phyloP scores from a whole-genome alignment of 1,284 basidiomycete species.

The Sanghuangporus sanghuang region DNA sequence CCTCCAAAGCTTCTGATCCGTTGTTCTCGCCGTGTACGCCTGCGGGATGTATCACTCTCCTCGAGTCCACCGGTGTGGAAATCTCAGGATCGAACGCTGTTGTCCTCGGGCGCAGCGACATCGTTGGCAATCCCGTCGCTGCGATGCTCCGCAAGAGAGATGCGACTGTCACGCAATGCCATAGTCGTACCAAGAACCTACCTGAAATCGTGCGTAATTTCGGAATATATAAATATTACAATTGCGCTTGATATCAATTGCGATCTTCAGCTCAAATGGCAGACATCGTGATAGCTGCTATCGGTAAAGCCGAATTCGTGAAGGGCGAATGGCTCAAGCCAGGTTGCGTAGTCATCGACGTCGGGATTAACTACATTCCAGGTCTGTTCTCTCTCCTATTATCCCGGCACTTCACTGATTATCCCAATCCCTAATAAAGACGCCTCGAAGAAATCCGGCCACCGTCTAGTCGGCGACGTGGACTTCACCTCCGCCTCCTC shows the following conservation, averaged over 20 bases:
- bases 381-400: conserved; percentile 32
- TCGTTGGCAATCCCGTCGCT: conserved; percentile 94
- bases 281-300: conserved; percentile 92
- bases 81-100: conserved; percentile 81
- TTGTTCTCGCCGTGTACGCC: conserved; percentile 96
- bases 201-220: conserved; percentile 59
- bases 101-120: conserved; percentile 95
- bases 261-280: conserved; percentile 66
- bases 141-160: conserved; percentile 87
- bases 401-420: conserved; percentile 6
- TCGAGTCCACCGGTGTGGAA: conserved; percentile 78
- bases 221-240: conserved; percentile 7
- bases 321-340: conserved; percentile 95
- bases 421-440: conserved; percentile 40
- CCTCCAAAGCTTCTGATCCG: conserved; percentile 86
- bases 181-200: conserved; percentile 84
- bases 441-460: conserved; percentile 88
- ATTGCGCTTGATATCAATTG: conserved; percentile 6
- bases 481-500: conserved; percentile 75
- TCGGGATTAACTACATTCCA: conserved; percentile 96
- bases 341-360: conserved; percentile 91
- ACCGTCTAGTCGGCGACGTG: conserved; percentile 95
- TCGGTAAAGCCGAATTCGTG: conserved; percentile 88
- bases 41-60: conserved; percentile 84
- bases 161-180: conserved; percentile 97